These are phyloP conservation scores for Boletus eberwhitei DNA, from an alignment of 768 basidiomycete species.

Conservation along the genomic window DNA sequence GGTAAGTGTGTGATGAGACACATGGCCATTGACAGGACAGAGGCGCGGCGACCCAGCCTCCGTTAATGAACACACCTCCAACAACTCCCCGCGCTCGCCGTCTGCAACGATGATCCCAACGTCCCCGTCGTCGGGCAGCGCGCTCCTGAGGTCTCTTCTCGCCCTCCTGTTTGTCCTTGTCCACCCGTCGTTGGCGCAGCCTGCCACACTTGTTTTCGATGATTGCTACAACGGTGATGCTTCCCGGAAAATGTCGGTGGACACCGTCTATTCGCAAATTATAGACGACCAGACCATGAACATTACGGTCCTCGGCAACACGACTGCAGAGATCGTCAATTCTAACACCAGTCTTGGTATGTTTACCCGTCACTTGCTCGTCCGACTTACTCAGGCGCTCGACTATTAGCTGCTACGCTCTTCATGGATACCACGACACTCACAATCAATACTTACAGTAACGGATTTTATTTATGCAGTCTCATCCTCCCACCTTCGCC, in stretches of 20 bases:
- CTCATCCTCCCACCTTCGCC: conserved; percentile 78
- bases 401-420: conserved; percentile 60
- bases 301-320: conserved; percentile 68
- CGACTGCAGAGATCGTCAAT: conserved; percentile 56
- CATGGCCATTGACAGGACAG: neutral
- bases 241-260: conserved; percentile 59
- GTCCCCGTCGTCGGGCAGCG: conserved; percentile 4
- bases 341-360: conserved; percentile 64
- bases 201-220: conserved; percentile 57
- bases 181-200: conserved; percentile 43
- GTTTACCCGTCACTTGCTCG: conserved; percentile 18
- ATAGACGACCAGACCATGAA: conserved; percentile 52
- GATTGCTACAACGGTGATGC: conserved; percentile 64
- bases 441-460: conserved; percentile 69
- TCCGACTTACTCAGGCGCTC: conserved; percentile 7
- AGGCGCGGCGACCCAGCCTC: neutral
- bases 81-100: conserved; percentile 10
- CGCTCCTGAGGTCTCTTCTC: conserved; percentile 3
- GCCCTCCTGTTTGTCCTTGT: conserved; percentile 14
- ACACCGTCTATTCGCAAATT: conserved; percentile 72
- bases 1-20: conserved; percentile 19
- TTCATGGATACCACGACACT: conserved; percentile 81
- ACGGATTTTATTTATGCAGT: conserved; percentile 73
- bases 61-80: conserved; percentile 21
- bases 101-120: conserved; percentile 24